Evolutionary conservation across 345 rosid species (phyloP), one percentile per base, ranked within the genome.

Genomic region (Triadica sebifera): DNA sequence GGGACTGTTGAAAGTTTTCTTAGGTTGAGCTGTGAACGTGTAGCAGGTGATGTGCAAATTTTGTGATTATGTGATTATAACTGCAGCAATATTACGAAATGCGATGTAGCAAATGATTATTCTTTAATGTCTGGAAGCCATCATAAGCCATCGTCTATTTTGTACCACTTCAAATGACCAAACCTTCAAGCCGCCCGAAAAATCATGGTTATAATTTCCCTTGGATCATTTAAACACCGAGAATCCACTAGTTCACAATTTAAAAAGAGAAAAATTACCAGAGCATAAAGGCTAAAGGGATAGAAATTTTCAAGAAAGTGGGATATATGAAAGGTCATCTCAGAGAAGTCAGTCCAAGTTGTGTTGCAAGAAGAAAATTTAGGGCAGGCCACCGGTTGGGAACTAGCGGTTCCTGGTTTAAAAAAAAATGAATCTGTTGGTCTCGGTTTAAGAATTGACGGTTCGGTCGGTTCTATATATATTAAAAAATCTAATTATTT

Each of bases 111-210:
- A n/a, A 17, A 52, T 11, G 13, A 50, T 50, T 15, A 15, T 50
- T 50, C 53, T 50, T 50, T 50, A 11, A 50, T 0, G 16, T 29
- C 29, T 2, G 25, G 37, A 68, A 12, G 84, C 70, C 3, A 29
- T 29, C 34, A n/a, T n/a, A n/a, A n/a, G n/a, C n/a, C n/a, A n/a
- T n/a, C n/a, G n/a, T n/a, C n/a, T n/a, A n/a, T n/a, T n/a, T n/a
- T n/a, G n/a, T n/a, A 91, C 78, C 89, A 90, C 72, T 78, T 93
- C 97, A 71, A 93, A 93, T 22, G 97, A 89, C 97, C 98, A 92
- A 85, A 85, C 84, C 81, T 92, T 95, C 75, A 92, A 87, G 90
- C 97, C 90, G 87, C 56, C 38, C 65, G 78, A 0, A 55, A 29
- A 53, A 12, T 61, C 74, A 77, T 22, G 68, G 24, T 51, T 72